A percentile compares a stretch with the other conserved stretches of the same genome.
Evolutionary conservation across 331 rosid species (phyloP).

Genomic region (Cydonia oblonga): DNA sequence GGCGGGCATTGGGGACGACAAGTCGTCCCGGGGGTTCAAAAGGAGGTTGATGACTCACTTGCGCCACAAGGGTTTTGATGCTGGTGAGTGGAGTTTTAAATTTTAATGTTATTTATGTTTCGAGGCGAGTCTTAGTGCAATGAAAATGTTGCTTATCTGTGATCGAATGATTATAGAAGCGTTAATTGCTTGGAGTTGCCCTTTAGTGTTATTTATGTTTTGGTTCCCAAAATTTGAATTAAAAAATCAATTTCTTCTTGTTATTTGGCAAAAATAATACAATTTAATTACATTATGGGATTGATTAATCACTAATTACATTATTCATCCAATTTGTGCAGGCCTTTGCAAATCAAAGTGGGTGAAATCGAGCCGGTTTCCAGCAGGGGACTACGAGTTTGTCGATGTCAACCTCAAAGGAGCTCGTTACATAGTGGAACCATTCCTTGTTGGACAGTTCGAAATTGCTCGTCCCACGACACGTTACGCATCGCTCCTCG

Average conservation of each 20-base stretch:
- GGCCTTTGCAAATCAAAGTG: constrained; percentile 86
- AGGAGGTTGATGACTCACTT: constrained; percentile 53
- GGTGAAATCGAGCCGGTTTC: constrained; percentile 42
- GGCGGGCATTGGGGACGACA: constrained; percentile 15
- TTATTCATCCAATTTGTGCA: constrained; percentile 3
- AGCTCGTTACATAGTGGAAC: constrained; percentile 56
- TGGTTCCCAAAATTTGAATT: too few relatives aligned
- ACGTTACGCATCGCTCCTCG: constrained; percentile 35
- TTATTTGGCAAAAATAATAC: too few relatives aligned
- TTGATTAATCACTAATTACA: not conserved
- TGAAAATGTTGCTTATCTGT: too few relatives aligned
- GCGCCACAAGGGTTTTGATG: constrained; percentile 62
- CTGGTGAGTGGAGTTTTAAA: constrained; percentile 35
- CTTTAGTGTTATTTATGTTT: too few relatives aligned
- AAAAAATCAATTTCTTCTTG: too few relatives aligned
- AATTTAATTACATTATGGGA: not conserved
- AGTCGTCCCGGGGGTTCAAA: constrained; percentile 35
- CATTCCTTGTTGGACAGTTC: constrained; percentile 39
- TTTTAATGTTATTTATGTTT: not conserved
- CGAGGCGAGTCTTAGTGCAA: rapidly evolving
- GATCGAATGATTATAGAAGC: too few relatives aligned
- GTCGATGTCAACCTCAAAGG: constrained; percentile 39
- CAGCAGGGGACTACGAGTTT: constrained; percentile 62
- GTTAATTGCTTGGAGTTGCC: too few relatives aligned
- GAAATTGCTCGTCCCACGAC: constrained; percentile 69